Conservation (phyloP, 2,329 filamentous ascomycete genomes). For the Magnaporthiopsis rhizophila region DNA sequence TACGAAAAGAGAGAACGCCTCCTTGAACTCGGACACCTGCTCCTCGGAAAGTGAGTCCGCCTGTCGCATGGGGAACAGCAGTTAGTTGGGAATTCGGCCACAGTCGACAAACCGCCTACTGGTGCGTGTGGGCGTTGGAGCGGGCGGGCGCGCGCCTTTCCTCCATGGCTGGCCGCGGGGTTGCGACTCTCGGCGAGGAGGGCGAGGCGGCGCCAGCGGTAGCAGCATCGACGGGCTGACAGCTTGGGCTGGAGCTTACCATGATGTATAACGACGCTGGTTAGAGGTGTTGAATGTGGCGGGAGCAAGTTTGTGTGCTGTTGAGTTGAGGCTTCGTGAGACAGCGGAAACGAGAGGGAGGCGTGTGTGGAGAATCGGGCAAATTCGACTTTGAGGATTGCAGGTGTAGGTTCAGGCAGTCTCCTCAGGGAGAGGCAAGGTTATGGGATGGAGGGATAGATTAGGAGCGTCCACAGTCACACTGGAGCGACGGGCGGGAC, state of each 20-base stretch:
- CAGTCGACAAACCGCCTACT: neutral
- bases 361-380: neutral
- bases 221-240: neutral
- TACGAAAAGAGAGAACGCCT: constrained; percentile 99
- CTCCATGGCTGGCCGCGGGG: neutral
- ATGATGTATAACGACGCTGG: neutral
- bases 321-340: neutral
- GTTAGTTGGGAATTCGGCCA: neutral
- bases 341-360: neutral
- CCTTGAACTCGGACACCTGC: constrained; percentile 99
- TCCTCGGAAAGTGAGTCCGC: constrained; percentile 98
- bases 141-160: constrained; percentile 2
- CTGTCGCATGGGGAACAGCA: constrained; percentile 35
- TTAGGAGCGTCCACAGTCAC: too few relatives aligned
- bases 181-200: constrained; percentile 4
- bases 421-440: too few relatives aligned
- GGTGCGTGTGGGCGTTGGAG: constrained; percentile 9
- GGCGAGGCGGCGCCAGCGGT: constrained; percentile 5
- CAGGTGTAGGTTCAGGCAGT: neutral
- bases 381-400: neutral
- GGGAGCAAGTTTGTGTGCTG: neutral
- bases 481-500: neutral
- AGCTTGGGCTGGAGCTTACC: neutral
- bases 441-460: too few relatives aligned
- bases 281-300: neutral